Evolutionary conservation across 345 rosid species (phyloP).

Genomic region (Trapa incisa): DNA sequence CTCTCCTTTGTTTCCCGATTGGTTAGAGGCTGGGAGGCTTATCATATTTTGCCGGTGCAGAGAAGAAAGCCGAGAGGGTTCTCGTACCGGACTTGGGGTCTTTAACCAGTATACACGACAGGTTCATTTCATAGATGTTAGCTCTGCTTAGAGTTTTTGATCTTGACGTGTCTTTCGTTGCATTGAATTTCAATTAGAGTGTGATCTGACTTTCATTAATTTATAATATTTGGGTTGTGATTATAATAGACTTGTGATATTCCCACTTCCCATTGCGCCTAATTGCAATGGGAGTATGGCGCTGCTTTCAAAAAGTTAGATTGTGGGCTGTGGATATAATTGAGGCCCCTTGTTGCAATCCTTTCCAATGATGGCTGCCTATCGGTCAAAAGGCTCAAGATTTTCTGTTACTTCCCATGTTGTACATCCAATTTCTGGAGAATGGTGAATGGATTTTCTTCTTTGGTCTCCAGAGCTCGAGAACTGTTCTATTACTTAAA

Average conservation of each 20-base stretch:
- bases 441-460: neutral
- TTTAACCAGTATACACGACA: slow-evolving; percentile 73
- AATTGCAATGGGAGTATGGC: neutral
- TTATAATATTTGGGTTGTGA: neutral
- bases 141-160: neutral
- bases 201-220: neutral
- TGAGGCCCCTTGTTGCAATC: neutral
- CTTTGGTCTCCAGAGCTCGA: slow-evolving; percentile 50
- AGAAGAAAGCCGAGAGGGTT: slow-evolving; percentile 91
- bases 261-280: neutral
- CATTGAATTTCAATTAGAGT: neutral
- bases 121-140: slow-evolving; percentile 23
- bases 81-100: slow-evolving; percentile 98
- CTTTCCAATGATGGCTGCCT: neutral
- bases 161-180: neutral
- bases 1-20: neutral
- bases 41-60: slow-evolving; percentile 95
- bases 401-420: neutral
- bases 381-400: neutral
- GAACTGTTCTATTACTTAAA: slow-evolving; percentile 87
- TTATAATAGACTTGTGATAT: slow-evolving; percentile 63
- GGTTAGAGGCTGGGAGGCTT: slow-evolving; percentile 67
- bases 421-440: neutral
- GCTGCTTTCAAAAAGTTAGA: neutral
- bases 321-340: neutral